Evolutionary conservation across 2,329 filamentous ascomycete species (phyloP).

Genomic region (Onygenales sp.): DNA sequence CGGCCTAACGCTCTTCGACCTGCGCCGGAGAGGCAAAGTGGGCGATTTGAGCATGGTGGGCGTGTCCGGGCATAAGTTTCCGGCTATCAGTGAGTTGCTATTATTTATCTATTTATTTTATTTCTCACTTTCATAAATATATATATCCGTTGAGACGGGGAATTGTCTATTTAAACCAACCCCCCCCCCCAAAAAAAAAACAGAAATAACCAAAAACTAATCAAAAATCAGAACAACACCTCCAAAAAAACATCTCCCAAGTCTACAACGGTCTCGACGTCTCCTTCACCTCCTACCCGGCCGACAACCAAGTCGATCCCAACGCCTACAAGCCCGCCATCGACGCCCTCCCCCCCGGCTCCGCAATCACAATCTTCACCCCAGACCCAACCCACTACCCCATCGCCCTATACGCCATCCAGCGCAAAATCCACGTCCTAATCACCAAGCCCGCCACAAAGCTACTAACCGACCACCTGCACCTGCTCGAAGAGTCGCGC

Average conservation of each 20-base stretch:
- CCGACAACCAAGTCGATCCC: constrained; percentile 61
- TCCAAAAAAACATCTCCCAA: constrained; percentile 76
- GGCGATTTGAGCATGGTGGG: constrained; percentile 81
- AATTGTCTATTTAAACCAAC: too few species aligned
- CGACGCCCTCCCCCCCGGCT: constrained; percentile 68
- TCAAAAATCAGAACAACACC: constrained; percentile 55
- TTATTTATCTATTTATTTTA: not conserved
- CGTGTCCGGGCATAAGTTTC: constrained; percentile 79
- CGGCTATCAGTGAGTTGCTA: constrained; percentile 66
- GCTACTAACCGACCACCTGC: constrained; percentile 66
- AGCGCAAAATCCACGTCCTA: constrained; percentile 78
- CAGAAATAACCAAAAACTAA: not conserved
- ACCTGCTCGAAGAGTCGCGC: constrained; percentile 61
- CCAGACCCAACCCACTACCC: constrained; percentile 88
- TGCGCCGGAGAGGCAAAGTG: constrained; percentile 81
- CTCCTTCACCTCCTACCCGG: constrained; percentile 73
- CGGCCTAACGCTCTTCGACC: constrained; percentile 78
- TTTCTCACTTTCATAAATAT: too few species aligned
- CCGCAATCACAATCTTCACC: constrained; percentile 93
- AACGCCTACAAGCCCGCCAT: constrained; percentile 80
- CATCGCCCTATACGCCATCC: constrained; percentile 85
- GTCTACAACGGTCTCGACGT: constrained; percentile 86
- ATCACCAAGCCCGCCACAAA: constrained; percentile 93
- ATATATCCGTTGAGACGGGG: too few species aligned
- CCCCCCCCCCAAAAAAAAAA: not conserved